Evolutionary conservation across 805 yeast species (phyloP).

Genomic region (Phaffomyces antillensis): DNA sequence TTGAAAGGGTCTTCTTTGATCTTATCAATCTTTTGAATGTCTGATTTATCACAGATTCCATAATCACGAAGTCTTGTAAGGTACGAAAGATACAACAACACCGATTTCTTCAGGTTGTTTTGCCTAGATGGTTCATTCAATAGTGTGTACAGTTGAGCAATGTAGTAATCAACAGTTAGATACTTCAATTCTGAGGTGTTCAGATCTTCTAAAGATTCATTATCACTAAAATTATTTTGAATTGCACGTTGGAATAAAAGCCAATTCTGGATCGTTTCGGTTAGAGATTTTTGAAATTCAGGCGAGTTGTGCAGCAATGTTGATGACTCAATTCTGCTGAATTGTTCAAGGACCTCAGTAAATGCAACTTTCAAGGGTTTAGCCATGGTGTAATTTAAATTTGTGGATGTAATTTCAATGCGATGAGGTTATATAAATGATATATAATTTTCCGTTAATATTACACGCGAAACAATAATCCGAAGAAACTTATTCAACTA

Average conservation of each 20-base stretch:
- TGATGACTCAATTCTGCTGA: conserved; percentile 7
- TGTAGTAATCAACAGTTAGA: conserved; percentile 49
- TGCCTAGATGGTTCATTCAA: conserved; percentile 23
- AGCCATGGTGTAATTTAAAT: not conserved
- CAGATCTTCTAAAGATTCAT: conserved; percentile 67
- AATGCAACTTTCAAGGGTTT: conserved; percentile 3
- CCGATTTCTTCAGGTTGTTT: conserved; percentile 33
- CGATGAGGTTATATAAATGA: no score
- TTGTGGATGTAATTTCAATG: not conserved
- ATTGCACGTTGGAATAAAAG: conserved; percentile 44
- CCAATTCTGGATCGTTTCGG: conserved; percentile 33
- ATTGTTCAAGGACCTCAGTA: not conserved
- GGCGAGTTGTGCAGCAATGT: conserved; percentile 34
- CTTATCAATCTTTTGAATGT: conserved; percentile 32
- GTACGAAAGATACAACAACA: conserved; percentile 38
- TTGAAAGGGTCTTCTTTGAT: conserved; percentile 27
- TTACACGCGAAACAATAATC: not conserved
- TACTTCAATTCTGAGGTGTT: conserved; percentile 56
- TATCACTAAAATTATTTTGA: conserved; percentile 45
- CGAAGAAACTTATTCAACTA: not conserved
- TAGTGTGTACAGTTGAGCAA: conserved; percentile 35
- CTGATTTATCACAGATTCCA: conserved; percentile 32
- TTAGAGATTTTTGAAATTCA: conserved; percentile 34
- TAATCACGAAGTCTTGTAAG: conserved; percentile 39
- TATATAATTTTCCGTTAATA: no score